phyloP scores from a whole-genome alignment of 768 basidiomycete species.

The Hygrophorus russula region DNA sequence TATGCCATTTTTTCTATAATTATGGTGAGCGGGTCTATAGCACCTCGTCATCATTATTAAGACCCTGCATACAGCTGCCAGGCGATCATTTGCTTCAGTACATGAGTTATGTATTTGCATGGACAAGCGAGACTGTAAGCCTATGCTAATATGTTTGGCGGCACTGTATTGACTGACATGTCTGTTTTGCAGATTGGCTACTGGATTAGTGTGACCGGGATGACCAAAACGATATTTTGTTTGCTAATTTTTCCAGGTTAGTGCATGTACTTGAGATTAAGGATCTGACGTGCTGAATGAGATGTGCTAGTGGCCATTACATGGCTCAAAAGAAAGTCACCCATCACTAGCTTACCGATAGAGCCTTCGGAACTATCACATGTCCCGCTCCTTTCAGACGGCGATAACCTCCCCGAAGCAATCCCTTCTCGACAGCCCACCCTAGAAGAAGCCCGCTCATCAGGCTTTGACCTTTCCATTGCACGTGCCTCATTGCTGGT shows the following conservation, averaged over 20 bases:
- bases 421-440: conserved; percentile 1
- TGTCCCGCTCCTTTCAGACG: conserved; percentile 17
- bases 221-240: conserved; percentile 42
- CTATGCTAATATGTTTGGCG: neutral
- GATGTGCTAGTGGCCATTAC: conserved; percentile 38
- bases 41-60: neutral
- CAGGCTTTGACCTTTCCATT: conserved; percentile 53
- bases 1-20: conserved; percentile 38
- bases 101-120: conserved; percentile 45
- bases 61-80: conserved; percentile 29
- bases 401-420: conserved; percentile 11
- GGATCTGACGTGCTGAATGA: conserved; percentile 1
- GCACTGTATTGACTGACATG: neutral
- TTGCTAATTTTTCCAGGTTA: conserved; percentile 50
- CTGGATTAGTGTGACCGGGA: conserved; percentile 33
- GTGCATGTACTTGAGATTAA: conserved; percentile 10
- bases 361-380: conserved; percentile 19
- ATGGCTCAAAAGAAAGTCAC: conserved; percentile 33
- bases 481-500: conserved; percentile 50
- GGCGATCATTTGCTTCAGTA: conserved; percentile 52
- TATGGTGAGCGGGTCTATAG: conserved; percentile 24
- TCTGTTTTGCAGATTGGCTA: conserved; percentile 36
- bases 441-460: neutral
- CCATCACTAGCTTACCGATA: conserved; percentile 14
- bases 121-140: conserved; percentile 54